Evolutionary conservation across 352 stramenopile genomes (phyloP).

Genomic region (Pythium oligandrum): DNA sequence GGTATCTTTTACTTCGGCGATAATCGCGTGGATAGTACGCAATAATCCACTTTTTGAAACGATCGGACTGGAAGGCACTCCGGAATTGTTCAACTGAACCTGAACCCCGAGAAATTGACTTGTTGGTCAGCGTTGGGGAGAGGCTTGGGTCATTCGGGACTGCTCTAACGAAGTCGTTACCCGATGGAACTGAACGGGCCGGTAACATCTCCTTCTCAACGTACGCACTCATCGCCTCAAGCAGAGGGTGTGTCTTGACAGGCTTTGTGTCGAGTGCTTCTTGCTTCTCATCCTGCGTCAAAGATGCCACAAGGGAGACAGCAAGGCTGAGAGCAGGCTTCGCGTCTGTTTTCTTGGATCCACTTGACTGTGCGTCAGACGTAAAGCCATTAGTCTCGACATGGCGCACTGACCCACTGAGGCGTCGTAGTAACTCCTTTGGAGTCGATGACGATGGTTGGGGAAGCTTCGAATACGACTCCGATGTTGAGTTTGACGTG

Average conservation of each 20-base stretch:
- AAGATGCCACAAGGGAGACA: constrained; percentile 62
- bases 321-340: constrained; percentile 46
- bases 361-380: no score
- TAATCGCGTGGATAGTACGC: constrained; percentile 17
- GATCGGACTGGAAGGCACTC: constrained; percentile 11
- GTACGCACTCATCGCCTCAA: constrained; percentile 63
- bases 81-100: constrained; percentile 3
- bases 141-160: constrained; percentile 12
- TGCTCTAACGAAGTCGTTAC: not conserved
- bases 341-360: constrained; percentile 2
- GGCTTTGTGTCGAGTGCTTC: constrained; percentile 56
- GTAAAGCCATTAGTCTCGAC: no score
- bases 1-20: constrained; percentile 11
- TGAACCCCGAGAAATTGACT: constrained; percentile 1
- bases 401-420: no score
- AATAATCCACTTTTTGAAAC: constrained; percentile 12
- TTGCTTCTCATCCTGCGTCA: constrained; percentile 68
- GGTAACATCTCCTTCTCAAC: constrained; percentile 40
- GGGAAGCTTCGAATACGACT: no score
- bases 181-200: no score
- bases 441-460: no score
- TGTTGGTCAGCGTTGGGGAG: constrained; percentile 12
- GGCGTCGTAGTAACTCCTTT: no score
- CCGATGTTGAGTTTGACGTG: no score
- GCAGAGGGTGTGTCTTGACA: constrained; percentile 54